Percentiles rank a stretch among this genome's conserved stretches.
These are phyloP conservation scores for Cystobasidiopsis lactophilus DNA, from an alignment of 768 basidiomycete genomes.

Conservation along the genomic window DNA sequence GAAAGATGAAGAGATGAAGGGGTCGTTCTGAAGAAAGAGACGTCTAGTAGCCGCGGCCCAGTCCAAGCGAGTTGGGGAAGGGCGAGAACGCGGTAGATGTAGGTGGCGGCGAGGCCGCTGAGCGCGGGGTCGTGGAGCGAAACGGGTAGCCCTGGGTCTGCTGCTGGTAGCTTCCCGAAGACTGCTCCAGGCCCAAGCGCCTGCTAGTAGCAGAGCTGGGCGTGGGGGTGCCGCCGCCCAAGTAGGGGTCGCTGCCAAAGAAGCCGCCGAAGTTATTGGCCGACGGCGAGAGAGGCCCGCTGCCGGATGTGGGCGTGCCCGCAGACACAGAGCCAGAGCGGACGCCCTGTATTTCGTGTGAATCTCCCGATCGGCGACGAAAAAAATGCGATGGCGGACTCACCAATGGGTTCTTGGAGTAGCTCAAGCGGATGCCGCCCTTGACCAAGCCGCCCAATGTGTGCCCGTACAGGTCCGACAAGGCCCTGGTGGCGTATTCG, in stretches of 20 bases:
- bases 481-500: conserved; percentile 54
- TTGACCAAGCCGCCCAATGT: conserved; percentile 80
- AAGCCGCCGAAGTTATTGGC: no score
- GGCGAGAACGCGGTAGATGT: background rate
- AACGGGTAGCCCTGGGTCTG: background rate
- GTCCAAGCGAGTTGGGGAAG: no score
- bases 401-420: conserved; percentile 36
- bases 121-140: background rate
- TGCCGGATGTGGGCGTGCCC: background rate
- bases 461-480: conserved; percentile 73
- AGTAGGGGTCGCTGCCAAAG: no score
- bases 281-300: background rate
- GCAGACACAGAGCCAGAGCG: background rate
- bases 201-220: no score
- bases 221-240: no score
- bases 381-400: background rate
- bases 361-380: background rate
- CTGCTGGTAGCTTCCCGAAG: background rate
- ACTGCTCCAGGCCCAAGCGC: no score
- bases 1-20: no score
- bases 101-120: background rate
- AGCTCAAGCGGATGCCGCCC: conserved; percentile 80
- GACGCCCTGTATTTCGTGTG: background rate
- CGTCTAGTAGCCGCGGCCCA: no score
- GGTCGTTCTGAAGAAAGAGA: no score